A percentile compares a stretch with the other conserved stretches of the same genome.
Conservation (phyloP, 768 basidiomycete species). For the Lactarius tabidus region DNA sequence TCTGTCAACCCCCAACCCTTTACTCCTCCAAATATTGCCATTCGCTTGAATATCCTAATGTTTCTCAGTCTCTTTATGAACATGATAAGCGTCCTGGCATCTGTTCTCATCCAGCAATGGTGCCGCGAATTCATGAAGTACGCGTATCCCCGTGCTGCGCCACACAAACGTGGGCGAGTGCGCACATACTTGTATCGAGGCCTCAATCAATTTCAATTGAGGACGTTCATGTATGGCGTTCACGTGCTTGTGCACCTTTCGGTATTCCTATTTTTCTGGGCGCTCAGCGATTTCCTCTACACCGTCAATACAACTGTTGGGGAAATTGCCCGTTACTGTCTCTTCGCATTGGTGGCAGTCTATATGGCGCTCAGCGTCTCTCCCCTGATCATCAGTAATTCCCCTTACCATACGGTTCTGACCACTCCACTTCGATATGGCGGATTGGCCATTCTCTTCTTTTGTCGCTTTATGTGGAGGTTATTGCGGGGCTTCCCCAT, state of each 20-base stretch:
- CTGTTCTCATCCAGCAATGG: conserved; percentile 24
- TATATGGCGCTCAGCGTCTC: conserved; percentile 16
- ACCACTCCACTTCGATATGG: conserved; percentile 2
- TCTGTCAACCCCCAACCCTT: background rate
- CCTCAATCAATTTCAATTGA: conserved; percentile 9
- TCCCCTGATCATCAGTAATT: conserved; percentile 10
- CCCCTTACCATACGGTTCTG: conserved; percentile 18
- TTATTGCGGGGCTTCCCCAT: background rate
- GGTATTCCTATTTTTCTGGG: conserved; percentile 17
- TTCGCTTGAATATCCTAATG: conserved; percentile 20
- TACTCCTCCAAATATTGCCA: background rate
- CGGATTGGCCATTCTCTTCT: background rate
- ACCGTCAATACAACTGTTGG: conserved; percentile 1
- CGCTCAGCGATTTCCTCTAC: conserved; percentile 15
- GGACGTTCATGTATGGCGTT: conserved; percentile 11
- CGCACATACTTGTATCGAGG: conserved; percentile 12
- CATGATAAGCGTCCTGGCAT: conserved; percentile 15
- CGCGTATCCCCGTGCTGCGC: conserved; percentile 2
- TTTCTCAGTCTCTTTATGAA: conserved; percentile 18
- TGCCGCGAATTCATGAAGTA: conserved; percentile 4
- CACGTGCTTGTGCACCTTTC: conserved; percentile 17
- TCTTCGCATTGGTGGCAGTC: background rate
- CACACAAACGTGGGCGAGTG: conserved; percentile 15
- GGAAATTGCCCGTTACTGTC: background rate
- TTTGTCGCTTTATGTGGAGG: background rate